Base-by-base conservation (phyloP, 2,329 filamentous ascomycete genomes). In the Elsinoe perseae region DNA sequence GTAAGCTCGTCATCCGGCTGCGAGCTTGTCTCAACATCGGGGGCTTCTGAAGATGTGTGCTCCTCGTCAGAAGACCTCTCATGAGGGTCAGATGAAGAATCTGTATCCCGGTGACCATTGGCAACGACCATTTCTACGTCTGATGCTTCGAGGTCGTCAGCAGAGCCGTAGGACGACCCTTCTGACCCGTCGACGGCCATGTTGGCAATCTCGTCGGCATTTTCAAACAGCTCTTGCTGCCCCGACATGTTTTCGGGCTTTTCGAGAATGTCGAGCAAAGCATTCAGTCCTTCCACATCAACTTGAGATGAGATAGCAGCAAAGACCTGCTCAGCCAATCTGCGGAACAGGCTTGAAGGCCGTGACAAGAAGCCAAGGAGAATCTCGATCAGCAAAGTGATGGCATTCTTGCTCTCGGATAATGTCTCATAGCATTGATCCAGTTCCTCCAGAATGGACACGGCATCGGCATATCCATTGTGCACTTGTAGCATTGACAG, bases 271-370 rank as follows among this genome's bases (percentile, higher is more conserved):
- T 88, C 81, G 0, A 78, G 74, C 66, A 85, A 69, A 10, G 80
- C 81, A 57, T 86, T 80, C 56, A 97, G 72, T 0, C 88, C 88
- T 56, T 86, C 81, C 4, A 78, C 75, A 0, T 86, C 89, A 58
- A 97, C 80, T 56, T 88, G 81, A 12, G 81, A 73, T 2, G 88
- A 86, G 68, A 95, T 95, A 1, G 85, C 83, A 21, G 85, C 81
- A 67, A 97, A 97, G 0, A 95, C 90, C 65, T 93, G 87, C 66
- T 92, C 85, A 4, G 89, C 89, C 54, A 95, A 85, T 64, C 91
- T 89, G 27, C 89, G 83, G 75, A 95, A 87, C 53, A 97, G 76
- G 8, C 85, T 82, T 1, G 91, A 95, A 2, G 86, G 87, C 60
- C 89, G 89, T 0, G 90, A 88, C 2, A 95, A 81, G 73, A 97